These are phyloP conservation scores for Ziziphus jujuba DNA, from an alignment of 306 rosid genomes.

Conservation along the genomic window DNA sequence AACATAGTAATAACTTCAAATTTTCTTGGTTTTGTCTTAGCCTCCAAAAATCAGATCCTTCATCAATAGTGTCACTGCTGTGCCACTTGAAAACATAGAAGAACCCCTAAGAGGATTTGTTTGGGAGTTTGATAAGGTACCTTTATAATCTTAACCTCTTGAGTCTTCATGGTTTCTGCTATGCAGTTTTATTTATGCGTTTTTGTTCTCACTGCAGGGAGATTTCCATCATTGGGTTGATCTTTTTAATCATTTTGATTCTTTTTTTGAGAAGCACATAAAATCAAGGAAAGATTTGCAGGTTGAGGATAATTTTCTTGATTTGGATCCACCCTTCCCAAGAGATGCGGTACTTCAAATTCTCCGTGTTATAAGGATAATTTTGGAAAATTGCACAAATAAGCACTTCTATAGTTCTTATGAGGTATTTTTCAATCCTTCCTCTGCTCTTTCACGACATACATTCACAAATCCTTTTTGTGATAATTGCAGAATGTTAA, in stretches of 20 bases:
- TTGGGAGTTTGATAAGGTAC: constrained; percentile 98
- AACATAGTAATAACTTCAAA: constrained; percentile 14
- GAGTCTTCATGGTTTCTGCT: constrained; percentile 14
- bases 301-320: constrained; percentile 74
- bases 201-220: constrained; percentile 63
- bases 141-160: constrained; percentile 27
- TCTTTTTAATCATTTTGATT: constrained; percentile 92
- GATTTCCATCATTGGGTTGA: constrained; percentile 99
- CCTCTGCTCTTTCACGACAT: background rate
- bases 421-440: constrained; percentile 54
- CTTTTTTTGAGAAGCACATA: constrained; percentile 91
- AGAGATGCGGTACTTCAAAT: constrained; percentile 91
- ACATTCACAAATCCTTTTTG: too few species aligned
- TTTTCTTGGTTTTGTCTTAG: constrained; percentile 49
- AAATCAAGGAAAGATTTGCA: constrained; percentile 91
- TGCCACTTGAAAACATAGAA: constrained; percentile 87
- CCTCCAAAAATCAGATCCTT: constrained; percentile 87
- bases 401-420: constrained; percentile 94
- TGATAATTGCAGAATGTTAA: too few species aligned
- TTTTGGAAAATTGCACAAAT: constrained; percentile 94
- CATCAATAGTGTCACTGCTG: constrained; percentile 71
- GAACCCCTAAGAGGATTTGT: constrained; percentile 73
- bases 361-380: constrained; percentile 80
- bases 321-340: constrained; percentile 83
- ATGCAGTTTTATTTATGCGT: constrained; percentile 35